phyloP scores from a whole-genome alignment of 106 monocot genomes.

The Dendrobium officinale region DNA sequence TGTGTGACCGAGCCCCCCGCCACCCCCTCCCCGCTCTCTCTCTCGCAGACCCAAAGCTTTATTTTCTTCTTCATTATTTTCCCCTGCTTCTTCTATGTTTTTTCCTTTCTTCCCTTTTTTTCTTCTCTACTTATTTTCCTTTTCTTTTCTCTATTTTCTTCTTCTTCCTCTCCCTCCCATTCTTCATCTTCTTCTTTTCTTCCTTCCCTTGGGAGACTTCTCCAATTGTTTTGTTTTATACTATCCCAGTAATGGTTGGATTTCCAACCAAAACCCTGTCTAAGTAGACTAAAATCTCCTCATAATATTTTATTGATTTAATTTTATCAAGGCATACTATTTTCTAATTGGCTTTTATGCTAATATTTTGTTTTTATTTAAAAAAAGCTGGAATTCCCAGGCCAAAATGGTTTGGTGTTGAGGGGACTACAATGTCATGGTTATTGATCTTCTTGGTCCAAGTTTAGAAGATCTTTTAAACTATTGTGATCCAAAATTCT shows the following conservation, averaged over 20 bases:
- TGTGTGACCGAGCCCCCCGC: no score
- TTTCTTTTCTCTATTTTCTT: no score
- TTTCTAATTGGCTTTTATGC: not conserved
- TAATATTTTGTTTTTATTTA: not conserved
- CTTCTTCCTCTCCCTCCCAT: no score
- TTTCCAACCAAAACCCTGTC: slow-evolving; percentile 5
- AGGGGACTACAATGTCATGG: slow-evolving; percentile 77
- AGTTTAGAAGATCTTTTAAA: slow-evolving; percentile 87
- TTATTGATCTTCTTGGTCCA: slow-evolving; percentile 87
- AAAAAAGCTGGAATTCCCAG: slow-evolving; percentile 68
- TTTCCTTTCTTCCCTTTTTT: no score
- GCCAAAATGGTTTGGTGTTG: slow-evolving; percentile 73
- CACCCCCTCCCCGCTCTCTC: no score
- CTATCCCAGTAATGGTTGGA: not conserved
- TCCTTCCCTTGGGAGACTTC: no score
- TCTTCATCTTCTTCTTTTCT: no score
- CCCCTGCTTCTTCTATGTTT: no score
- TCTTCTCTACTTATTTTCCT: no score
- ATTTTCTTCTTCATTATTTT: no score
- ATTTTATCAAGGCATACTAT: not conserved
- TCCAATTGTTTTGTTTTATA: not conserved
- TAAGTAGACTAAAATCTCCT: slow-evolving; percentile 13
- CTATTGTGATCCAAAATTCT: slow-evolving; percentile 57
- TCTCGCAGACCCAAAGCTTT: no score
- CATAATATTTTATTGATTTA: slow-evolving; percentile 7